Percentiles rank a stretch among this genome's conserved stretches.
phyloP scores from a whole-genome alignment of 306 rosid species.

The Cyamopsis tetragonoloba region DNA sequence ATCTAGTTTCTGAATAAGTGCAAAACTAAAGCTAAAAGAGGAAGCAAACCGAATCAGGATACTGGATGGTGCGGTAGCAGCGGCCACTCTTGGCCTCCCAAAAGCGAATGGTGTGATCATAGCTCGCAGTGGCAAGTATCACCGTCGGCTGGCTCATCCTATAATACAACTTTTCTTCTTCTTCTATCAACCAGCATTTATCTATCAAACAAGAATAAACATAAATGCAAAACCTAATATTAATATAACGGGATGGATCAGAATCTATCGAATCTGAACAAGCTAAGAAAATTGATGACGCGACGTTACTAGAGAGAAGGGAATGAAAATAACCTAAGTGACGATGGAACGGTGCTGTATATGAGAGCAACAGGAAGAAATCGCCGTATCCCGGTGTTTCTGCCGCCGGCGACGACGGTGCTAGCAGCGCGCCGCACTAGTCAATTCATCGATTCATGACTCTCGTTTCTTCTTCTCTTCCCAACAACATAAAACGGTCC shows the following conservation, averaged over 20 bases:
- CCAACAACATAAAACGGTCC: slow-evolving; percentile 5
- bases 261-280: neutral
- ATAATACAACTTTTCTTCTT: slow-evolving; percentile 4
- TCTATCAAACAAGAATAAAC: neutral
- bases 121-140: slow-evolving; percentile 93
- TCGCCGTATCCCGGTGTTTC: neutral
- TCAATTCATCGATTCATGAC: slow-evolving; percentile 7
- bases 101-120: slow-evolving; percentile 94
- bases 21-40: neutral
- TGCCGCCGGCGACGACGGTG: slow-evolving; percentile 15
- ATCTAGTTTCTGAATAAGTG: neutral
- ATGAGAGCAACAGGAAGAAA: neutral
- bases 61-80: slow-evolving; percentile 91
- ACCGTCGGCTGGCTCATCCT: slow-evolving; percentile 89
- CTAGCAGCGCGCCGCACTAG: neutral
- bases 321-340: neutral
- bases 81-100: slow-evolving; percentile 99
- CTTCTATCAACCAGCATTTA: slow-evolving; percentile 24
- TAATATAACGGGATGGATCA: neutral
- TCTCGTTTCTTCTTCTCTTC: neutral
- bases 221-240: neutral
- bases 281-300: neutral
- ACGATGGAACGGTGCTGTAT: neutral
- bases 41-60: slow-evolving; percentile 84
- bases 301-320: neutral